These are phyloP conservation scores for Botrytis cinerea DNA, from an alignment of 2,329 filamentous ascomycete species.

Conservation along the genomic window DNA sequence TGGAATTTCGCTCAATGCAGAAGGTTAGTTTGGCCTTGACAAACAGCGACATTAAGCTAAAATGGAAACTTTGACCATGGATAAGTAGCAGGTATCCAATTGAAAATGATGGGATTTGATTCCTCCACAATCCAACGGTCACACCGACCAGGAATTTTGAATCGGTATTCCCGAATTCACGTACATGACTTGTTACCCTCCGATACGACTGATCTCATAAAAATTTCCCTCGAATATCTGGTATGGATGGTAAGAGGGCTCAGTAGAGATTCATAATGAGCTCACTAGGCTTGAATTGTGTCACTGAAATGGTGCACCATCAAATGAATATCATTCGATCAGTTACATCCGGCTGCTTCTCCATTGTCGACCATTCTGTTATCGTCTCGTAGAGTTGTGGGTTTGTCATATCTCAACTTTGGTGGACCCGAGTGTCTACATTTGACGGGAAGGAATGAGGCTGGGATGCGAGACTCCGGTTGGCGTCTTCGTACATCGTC, in stretches of 20 bases:
- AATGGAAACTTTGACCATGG: background rate
- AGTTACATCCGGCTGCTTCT: conserved; percentile 10
- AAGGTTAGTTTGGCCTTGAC: background rate
- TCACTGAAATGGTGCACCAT: conserved; percentile 10
- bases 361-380: background rate
- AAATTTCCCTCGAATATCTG: background rate
- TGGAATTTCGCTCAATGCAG: background rate
- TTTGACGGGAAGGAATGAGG: conserved; percentile 16
- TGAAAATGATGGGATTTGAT: background rate
- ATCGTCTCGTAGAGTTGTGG: conserved; percentile 2
- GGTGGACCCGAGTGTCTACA: conserved; percentile 11
- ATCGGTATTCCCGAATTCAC: conserved; percentile 8
- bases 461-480: conserved; percentile 9
- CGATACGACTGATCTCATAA: background rate
- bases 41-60: background rate
- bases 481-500: conserved; percentile 2
- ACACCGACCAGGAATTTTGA: conserved; percentile 4
- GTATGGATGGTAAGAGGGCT: background rate
- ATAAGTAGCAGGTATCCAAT: background rate
- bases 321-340: conserved; percentile 10
- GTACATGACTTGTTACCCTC: background rate
- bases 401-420: conserved; percentile 15
- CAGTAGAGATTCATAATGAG: background rate
- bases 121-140: conserved; percentile 9
- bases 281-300: background rate